These are phyloP conservation scores for Xylaria grammica DNA, from an alignment of 495 filamentous ascomycete species.

Conservation along the genomic window DNA sequence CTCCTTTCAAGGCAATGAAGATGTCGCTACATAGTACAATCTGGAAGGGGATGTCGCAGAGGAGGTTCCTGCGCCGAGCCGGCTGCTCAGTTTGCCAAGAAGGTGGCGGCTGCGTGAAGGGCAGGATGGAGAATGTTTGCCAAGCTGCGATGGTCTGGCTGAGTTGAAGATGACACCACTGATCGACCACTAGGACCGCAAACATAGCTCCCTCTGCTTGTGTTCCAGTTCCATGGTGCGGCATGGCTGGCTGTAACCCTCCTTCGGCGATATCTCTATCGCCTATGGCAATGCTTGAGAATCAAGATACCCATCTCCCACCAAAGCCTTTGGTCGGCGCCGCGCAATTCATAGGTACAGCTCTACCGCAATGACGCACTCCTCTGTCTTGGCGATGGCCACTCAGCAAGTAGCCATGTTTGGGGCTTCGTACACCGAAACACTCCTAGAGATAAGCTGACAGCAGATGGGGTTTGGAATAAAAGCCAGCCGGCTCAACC, in stretches of 20 bases:
- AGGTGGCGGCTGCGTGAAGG: conserved; percentile 13
- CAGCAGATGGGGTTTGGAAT: neutral
- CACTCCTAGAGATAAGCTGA: conserved; percentile 2
- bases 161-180: conserved; percentile 15
- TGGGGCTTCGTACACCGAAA: neutral
- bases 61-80: conserved; percentile 15
- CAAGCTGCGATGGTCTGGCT: conserved; percentile 19
- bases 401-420: neutral
- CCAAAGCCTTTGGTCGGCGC: neutral
- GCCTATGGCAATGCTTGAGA: no score
- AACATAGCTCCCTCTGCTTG: neutral
- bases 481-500: neutral
- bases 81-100: conserved; percentile 21
- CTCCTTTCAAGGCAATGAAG: neutral
- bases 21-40: neutral
- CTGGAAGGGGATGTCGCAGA: neutral
- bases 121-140: conserved; percentile 17
- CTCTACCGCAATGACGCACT: conserved; percentile 13
- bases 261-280: conserved; percentile 18
- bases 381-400: conserved; percentile 1
- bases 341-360: neutral
- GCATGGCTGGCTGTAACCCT: neutral
- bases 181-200: conserved; percentile 3
- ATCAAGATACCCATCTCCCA: neutral
- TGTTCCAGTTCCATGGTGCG: conserved; percentile 1